Evolutionary conservation across 2,329 filamentous ascomycete genomes (phyloP), one percentile per base, ranked within the genome.

Genomic region (Monilinia fructigena): DNA sequence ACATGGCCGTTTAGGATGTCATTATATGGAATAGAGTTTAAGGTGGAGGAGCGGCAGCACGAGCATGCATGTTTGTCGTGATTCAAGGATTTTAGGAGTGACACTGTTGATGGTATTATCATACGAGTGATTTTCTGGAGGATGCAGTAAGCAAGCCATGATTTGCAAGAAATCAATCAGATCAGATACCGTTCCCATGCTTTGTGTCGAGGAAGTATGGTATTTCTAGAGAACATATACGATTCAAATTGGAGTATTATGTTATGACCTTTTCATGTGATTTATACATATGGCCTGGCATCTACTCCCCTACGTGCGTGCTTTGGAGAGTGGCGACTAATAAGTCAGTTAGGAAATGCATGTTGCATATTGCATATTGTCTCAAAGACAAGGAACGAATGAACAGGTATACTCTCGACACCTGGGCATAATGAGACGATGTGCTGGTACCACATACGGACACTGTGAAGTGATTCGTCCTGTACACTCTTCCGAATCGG

Each of bases 111-210:
- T 50, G 14, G 20, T 42, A 38, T 60, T 35, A 26, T 38, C 28
- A 50, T 50, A 48, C 56, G 45, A 60, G 31, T 35, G 40, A 42
- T 18, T 16, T 42, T 26, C 54, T 38, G 23, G 38, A 38, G 20
- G 56, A 47, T 35, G n/a, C 28, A 23, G 45, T 60, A 50, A 48
- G 56, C 42, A 60, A 48, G 56, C 56, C 56, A 60, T 16, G 28
- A 35, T 35, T 60, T 48, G 23, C 20, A 16, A 50, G 48, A 50
- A 23, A 60, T 48, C 42, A 60, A 60, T 50, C 7, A 38, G 56
- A 48, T 48, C 20, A 48, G 28, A 60, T 38, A 38, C 28, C 28
- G 20, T 38, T 7, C 23, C 11, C 14, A 53, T 18, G 11, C 42
- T 47, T 47, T 20, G 16, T 47, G 14, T 58, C 16, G 38, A 58